These are phyloP conservation scores for Aureobasidium namibiae DNA, from an alignment of 2,329 filamentous ascomycete species.

Conservation along the genomic window DNA sequence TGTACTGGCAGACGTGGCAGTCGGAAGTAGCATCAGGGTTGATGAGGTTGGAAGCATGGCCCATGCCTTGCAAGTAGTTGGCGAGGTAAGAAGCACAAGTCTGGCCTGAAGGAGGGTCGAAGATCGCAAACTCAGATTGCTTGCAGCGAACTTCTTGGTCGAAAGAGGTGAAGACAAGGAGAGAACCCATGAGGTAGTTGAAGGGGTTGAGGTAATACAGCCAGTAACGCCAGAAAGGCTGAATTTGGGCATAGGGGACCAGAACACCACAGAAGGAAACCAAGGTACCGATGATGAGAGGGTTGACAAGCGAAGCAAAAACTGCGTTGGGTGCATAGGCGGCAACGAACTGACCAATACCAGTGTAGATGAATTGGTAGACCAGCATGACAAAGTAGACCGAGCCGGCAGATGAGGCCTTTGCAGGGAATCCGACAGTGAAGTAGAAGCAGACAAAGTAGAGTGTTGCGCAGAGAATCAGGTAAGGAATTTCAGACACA, in stretches of 20 bases:
- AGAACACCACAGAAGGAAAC: constrained; percentile 29
- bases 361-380: constrained; percentile 49
- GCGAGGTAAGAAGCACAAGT: constrained; percentile 53
- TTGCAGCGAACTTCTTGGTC: constrained; percentile 33
- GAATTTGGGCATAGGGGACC: constrained; percentile 27
- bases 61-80: constrained; percentile 43
- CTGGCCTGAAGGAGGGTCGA: constrained; percentile 42
- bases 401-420: constrained; percentile 39
- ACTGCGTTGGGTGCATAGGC: constrained; percentile 36
- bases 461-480: constrained; percentile 50
- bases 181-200: constrained; percentile 34
- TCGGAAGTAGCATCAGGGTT: constrained; percentile 50
- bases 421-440: constrained; percentile 33
- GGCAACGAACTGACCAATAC: constrained; percentile 49
- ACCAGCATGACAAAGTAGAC: constrained; percentile 38
- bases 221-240: constrained; percentile 31
- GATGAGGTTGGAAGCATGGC: constrained; percentile 40
- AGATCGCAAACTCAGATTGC: constrained; percentile 29
- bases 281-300: constrained; percentile 25
- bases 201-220: constrained; percentile 32
- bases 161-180: constrained; percentile 34
- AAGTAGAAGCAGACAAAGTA: constrained; percentile 38
- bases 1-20: constrained; percentile 57
- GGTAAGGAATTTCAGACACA: constrained; percentile 61
- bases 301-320: constrained; percentile 40